A percentile compares a stretch with the other conserved stretches of the same genome.
Evolutionary conservation across 805 yeast genomes (phyloP).

Genomic region (Hanseniaspora hatyaiensis): DNA sequence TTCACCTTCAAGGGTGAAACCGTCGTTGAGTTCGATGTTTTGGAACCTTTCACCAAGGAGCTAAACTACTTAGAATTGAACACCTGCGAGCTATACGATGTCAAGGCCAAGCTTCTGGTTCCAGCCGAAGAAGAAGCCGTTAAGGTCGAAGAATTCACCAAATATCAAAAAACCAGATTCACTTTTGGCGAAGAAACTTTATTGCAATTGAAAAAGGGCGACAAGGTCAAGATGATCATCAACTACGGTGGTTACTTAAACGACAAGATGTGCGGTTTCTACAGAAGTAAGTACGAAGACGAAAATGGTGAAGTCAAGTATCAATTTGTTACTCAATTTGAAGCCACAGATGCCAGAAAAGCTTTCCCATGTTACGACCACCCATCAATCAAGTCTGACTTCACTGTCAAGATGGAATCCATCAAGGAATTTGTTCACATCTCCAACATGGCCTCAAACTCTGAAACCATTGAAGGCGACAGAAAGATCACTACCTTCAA

Average conservation of each 20-base stretch:
- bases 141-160: slow-evolving; percentile 25
- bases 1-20: slow-evolving; percentile 50
- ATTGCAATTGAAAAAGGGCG: slow-evolving; percentile 30
- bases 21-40: slow-evolving; percentile 43
- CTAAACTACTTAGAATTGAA: slow-evolving; percentile 44
- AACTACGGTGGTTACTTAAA: slow-evolving; percentile 53
- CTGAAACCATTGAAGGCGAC: slow-evolving; percentile 30
- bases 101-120: slow-evolving; percentile 32
- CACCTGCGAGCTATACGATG: slow-evolving; percentile 52
- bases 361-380: slow-evolving; percentile 84
- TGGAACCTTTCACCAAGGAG: slow-evolving; percentile 28
- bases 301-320: slow-evolving; percentile 54
- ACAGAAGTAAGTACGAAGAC: slow-evolving; percentile 51
- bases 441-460: slow-evolving; percentile 57
- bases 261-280: slow-evolving; percentile 75
- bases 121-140: slow-evolving; percentile 30
- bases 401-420: slow-evolving; percentile 51
- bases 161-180: slow-evolving; percentile 54
- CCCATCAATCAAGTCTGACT: slow-evolving; percentile 67
- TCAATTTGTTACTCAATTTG: slow-evolving; percentile 77
- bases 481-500: slow-evolving; percentile 52
- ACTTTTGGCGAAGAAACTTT: slow-evolving; percentile 34
- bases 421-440: slow-evolving; percentile 45
- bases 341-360: slow-evolving; percentile 74
- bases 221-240: slow-evolving; percentile 37